Conservation (phyloP, 2,329 filamentous ascomycete genomes). For the Cytospora schulzeri region DNA sequence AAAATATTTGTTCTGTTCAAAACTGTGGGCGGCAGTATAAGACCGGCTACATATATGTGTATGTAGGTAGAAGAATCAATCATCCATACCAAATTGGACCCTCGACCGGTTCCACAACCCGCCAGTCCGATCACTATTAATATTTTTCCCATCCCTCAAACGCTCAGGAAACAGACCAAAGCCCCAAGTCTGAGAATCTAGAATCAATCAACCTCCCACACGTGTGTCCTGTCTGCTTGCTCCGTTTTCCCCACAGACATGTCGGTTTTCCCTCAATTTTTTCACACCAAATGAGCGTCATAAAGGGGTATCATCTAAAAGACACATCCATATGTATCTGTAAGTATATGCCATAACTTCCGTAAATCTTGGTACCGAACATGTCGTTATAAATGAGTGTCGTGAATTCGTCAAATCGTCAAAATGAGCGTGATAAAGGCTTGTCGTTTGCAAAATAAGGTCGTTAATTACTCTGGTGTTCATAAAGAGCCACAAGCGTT, state of each 20-base stretch:
- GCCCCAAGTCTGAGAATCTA: not conserved
- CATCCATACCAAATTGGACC: conserved; percentile 6
- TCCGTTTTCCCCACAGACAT: not conserved
- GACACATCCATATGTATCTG: not conserved
- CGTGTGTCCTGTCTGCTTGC: not conserved
- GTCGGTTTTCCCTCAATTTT: not conserved
- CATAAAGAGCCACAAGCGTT: not conserved
- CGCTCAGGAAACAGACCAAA: not conserved
- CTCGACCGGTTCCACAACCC: not conserved
- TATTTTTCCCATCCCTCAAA: not conserved
- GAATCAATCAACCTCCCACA: not conserved
- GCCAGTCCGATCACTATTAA: not conserved
- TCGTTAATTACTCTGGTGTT: not conserved
- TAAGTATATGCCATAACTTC: conserved; percentile 7
- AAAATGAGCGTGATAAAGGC: not conserved
- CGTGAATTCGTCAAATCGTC: conserved; percentile 1
- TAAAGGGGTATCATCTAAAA: conserved; percentile 22
- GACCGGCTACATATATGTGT: not conserved
- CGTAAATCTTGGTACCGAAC: conserved; percentile 2
- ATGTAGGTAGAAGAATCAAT: conserved; percentile 1
- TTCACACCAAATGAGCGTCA: conserved; percentile 20
- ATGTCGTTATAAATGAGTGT: conserved; percentile 18
- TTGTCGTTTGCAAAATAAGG: not conserved
- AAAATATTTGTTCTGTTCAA: conserved; percentile 10
- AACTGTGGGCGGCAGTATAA: conserved; percentile 20